Percentiles rank a stretch among this genome's conserved stretches.
Conservation (phyloP, 2,329 filamentous ascomycete genomes). For the Trichophyton schoenleinii region DNA sequence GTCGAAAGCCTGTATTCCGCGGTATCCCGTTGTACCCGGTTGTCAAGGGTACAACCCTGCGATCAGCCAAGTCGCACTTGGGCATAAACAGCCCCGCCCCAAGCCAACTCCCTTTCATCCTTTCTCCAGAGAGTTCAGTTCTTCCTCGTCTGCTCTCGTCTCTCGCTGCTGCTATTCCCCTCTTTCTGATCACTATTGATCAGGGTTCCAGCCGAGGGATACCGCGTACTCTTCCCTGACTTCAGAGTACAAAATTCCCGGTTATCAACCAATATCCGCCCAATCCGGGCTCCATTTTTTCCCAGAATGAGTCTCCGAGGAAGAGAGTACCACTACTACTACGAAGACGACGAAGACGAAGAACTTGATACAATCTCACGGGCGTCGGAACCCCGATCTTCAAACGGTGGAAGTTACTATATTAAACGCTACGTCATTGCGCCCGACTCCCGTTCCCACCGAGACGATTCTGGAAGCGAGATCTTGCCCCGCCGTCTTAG, state of each 20-base stretch:
- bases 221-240: neutral
- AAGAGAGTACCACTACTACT: neutral
- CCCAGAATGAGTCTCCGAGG: neutral
- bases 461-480: constrained; percentile 20
- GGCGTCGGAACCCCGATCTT: neutral
- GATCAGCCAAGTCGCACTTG: neutral
- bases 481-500: constrained; percentile 24
- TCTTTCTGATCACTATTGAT: neutral
- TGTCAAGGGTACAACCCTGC: neutral
- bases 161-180: neutral
- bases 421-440: constrained; percentile 44
- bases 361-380: neutral
- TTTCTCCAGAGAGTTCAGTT: neutral
- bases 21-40: neutral
- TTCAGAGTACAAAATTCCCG: neutral
- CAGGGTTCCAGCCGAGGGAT: neutral
- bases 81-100: neutral
- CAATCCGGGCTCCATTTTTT: neutral
- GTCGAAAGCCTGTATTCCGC: neutral
- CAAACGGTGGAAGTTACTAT: neutral
- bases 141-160: neutral
- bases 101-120: neutral
- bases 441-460: constrained; percentile 22
- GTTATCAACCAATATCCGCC: neutral
- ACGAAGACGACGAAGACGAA: neutral